Evolutionary conservation across 73 alveolate genomes (phyloP).

Genomic region (Urostyla sp.): DNA sequence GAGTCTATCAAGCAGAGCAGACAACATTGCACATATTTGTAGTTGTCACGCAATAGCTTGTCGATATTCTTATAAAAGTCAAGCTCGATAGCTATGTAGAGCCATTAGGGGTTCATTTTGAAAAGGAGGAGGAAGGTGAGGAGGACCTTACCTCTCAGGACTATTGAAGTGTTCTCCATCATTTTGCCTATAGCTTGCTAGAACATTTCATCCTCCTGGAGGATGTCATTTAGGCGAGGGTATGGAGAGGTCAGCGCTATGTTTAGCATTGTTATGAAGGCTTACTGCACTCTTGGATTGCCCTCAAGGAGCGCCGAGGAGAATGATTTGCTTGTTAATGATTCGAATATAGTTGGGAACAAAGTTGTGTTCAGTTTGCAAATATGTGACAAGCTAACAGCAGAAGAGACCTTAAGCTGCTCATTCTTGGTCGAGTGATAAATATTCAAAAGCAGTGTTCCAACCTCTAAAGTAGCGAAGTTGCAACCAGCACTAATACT

Average conservation of each 20-base stretch:
- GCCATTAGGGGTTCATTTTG: constrained; percentile 57
- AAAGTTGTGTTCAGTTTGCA: constrained; percentile 66
- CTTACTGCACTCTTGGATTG: constrained; percentile 71
- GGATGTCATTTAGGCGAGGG: constrained; percentile 57
- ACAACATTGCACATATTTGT: constrained; percentile 75
- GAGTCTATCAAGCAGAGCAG: constrained; percentile 62
- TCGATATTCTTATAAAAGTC: constrained; percentile 69
- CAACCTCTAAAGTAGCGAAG: constrained; percentile 78
- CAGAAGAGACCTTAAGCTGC: constrained; percentile 65
- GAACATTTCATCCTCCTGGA: constrained; percentile 68
- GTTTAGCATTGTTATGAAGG: constrained; percentile 73
- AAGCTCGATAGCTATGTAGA: constrained; percentile 55
- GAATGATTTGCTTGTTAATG: constrained; percentile 60
- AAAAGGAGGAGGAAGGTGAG: constrained; percentile 66
- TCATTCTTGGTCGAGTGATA: constrained; percentile 72
- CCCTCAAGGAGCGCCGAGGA: constrained; percentile 69
- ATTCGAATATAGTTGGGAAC: constrained; percentile 68
- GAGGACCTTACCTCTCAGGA: constrained; percentile 78
- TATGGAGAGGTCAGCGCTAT: constrained; percentile 56
- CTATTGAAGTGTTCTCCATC: constrained; percentile 71
- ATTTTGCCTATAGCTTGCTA: constrained; percentile 44
- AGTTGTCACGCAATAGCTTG: constrained; percentile 71
- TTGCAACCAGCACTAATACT: constrained; percentile 70
- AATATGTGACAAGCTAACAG: constrained; percentile 67
- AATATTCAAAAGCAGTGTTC: constrained; percentile 47